A percentile compares a stretch with the other conserved stretches of the same genome.
Evolutionary conservation across 129 eudicot species (phyloP).

Genomic region (Flaveria bidentis): DNA sequence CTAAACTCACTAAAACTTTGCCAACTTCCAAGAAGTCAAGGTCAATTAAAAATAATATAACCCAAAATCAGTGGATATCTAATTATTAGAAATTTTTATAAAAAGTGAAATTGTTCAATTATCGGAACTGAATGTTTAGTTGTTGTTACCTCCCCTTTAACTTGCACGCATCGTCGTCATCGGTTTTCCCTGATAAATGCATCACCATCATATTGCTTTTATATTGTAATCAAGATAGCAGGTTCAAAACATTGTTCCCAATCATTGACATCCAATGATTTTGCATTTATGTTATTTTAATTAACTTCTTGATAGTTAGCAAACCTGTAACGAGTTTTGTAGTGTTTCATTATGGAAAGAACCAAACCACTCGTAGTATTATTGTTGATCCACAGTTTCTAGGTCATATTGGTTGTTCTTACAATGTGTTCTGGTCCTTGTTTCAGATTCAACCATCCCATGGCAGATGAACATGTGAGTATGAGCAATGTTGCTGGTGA

Average conservation of each 20-base stretch:
- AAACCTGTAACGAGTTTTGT: background rate
- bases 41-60: too few species aligned
- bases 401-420: constrained; percentile 1
- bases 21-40: too few species aligned
- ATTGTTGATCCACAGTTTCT: background rate
- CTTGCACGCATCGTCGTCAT: background rate
- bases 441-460: constrained; percentile 31
- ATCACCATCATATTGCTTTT: constrained; percentile 6
- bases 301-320: background rate
- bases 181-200: background rate
- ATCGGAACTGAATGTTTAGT: background rate
- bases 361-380: background rate
- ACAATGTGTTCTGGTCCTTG: constrained; percentile 8
- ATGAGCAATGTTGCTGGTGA: constrained; percentile 49
- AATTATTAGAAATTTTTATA: background rate
- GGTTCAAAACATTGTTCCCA: background rate
- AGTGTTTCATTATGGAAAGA: background rate
- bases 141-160: background rate
- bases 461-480: constrained; percentile 71
- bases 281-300: background rate
- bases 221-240: background rate
- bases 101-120: background rate
- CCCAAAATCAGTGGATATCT: background rate
- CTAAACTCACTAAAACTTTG: too few species aligned
- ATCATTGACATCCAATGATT: background rate